Evolutionary conservation across 495 filamentous ascomycete genomes (phyloP).

Genomic region (Mycothermus thermophilus): DNA sequence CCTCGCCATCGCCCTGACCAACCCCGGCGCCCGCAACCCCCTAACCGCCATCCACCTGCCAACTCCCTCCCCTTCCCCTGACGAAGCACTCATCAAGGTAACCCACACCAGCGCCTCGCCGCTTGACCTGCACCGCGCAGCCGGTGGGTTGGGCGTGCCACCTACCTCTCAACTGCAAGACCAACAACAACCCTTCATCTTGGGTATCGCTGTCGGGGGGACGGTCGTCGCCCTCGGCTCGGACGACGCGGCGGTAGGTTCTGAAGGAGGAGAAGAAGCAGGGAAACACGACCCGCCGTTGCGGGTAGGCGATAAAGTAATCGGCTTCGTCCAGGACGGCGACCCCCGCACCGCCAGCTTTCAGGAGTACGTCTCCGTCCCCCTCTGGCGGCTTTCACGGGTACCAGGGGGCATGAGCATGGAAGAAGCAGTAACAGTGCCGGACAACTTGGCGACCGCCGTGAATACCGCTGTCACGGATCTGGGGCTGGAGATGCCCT

Average conservation of each 20-base stretch:
- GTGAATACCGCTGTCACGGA: constrained; percentile 33
- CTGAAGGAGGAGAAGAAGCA: no score
- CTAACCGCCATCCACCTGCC: constrained; percentile 23
- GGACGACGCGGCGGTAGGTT: no score
- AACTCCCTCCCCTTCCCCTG: constrained; percentile 23
- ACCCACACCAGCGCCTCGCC: constrained; percentile 41
- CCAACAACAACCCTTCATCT: constrained; percentile 26
- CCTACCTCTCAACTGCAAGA: constrained; percentile 23
- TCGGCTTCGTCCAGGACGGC: constrained; percentile 33
- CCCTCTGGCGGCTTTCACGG: constrained; percentile 24
- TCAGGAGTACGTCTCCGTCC: constrained; percentile 31
- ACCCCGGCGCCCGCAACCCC: constrained; percentile 19
- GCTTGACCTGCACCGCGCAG: constrained; percentile 40
- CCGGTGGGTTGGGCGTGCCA: no score
- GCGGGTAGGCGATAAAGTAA: constrained; percentile 31
- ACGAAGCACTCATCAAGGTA: constrained; percentile 28
- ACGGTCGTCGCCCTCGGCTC: constrained; percentile 31
- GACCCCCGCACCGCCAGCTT: constrained; percentile 25
- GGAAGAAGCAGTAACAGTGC: constrained; percentile 34
- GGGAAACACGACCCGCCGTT: constrained; percentile 8
- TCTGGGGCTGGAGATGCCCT: constrained; percentile 32
- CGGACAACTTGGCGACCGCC: constrained; percentile 40
- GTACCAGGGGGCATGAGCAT: constrained; percentile 24
- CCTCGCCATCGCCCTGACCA: constrained; percentile 27
- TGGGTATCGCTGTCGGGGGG: constrained; percentile 29